A percentile compares a stretch with the other conserved stretches of the same genome.
These are phyloP conservation scores for Alternaria ethzedia DNA, from an alignment of 2,329 filamentous ascomycete species.

Conservation along the genomic window DNA sequence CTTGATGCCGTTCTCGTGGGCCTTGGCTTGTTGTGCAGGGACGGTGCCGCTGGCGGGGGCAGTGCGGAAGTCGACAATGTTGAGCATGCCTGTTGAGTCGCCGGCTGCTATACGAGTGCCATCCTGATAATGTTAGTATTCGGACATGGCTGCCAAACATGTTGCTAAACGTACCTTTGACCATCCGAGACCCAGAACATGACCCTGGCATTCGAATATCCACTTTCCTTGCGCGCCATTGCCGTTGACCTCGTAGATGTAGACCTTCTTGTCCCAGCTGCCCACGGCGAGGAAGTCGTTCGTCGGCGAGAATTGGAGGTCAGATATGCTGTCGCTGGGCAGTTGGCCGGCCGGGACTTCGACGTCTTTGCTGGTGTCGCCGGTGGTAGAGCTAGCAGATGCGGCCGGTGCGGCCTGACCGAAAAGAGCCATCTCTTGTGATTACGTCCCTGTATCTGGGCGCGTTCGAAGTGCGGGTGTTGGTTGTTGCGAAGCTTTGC, in stretches of 20 bases:
- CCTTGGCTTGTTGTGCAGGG: constrained; percentile 64
- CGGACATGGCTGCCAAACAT: neutral
- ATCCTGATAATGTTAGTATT: constrained; percentile 65
- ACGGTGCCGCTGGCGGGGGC: constrained; percentile 44
- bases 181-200: constrained; percentile 85
- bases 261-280: constrained; percentile 98
- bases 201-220: constrained; percentile 79
- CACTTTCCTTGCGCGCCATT: constrained; percentile 86
- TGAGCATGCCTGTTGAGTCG: constrained; percentile 89
- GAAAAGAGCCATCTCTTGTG: constrained; percentile 65
- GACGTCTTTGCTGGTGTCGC: constrained; percentile 90
- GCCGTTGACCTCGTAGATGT: constrained; percentile 90
- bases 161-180: constrained; percentile 70
- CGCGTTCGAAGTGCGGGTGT: constrained; percentile 3
- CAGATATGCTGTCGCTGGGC: constrained; percentile 88
- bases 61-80: constrained; percentile 78
- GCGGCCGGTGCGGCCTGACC: constrained; percentile 60
- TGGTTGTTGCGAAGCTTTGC: constrained; percentile 28
- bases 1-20: constrained; percentile 81
- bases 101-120: constrained; percentile 86
- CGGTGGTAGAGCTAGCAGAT: constrained; percentile 73
- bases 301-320: constrained; percentile 79
- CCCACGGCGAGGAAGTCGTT: constrained; percentile 85
- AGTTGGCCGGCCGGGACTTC: constrained; percentile 68
- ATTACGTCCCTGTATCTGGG: constrained; percentile 8